A percentile compares a stretch with the other conserved stretches of the same genome.
Evolutionary conservation across 148 eudicot species (phyloP).

Genomic region (Silene uniflora): DNA sequence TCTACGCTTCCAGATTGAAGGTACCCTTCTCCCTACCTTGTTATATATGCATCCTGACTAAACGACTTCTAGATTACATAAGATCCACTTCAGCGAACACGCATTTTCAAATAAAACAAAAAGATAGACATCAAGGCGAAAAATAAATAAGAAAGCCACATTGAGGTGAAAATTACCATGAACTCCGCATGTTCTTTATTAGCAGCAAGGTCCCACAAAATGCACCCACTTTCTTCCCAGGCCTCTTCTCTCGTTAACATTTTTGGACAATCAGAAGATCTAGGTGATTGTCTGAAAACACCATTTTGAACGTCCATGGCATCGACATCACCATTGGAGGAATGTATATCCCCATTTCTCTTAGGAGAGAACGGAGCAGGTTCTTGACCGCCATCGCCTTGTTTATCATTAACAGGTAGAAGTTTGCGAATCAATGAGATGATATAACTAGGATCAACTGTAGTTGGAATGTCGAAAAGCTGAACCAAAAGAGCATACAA

Average conservation of each 20-base stretch:
- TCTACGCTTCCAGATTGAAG: neutral
- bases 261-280: constrained; percentile 21
- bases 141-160: neutral
- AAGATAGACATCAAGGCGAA: neutral
- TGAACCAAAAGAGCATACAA: constrained; percentile 24
- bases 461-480: constrained; percentile 80
- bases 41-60: constrained; percentile 6
- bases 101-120: constrained; percentile 2
- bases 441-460: constrained; percentile 87
- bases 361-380: constrained; percentile 23
- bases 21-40: neutral
- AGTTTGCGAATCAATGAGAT: constrained; percentile 90
- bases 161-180: constrained; percentile 47
- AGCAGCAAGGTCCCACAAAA: constrained; percentile 96
- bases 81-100: neutral
- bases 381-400: constrained; percentile 23
- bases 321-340: constrained; percentile 27
- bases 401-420: constrained; percentile 43
- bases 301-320: constrained; percentile 40
- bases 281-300: constrained; percentile 25
- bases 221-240: constrained; percentile 91
- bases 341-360: constrained; percentile 29
- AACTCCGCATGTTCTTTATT: constrained; percentile 76
- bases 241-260: constrained; percentile 43
- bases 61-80: neutral